A percentile compares a stretch with the other conserved stretches of the same genome.
phyloP scores from a whole-genome alignment of 2,329 filamentous ascomycete genomes.

The Xylariales sp. region DNA sequence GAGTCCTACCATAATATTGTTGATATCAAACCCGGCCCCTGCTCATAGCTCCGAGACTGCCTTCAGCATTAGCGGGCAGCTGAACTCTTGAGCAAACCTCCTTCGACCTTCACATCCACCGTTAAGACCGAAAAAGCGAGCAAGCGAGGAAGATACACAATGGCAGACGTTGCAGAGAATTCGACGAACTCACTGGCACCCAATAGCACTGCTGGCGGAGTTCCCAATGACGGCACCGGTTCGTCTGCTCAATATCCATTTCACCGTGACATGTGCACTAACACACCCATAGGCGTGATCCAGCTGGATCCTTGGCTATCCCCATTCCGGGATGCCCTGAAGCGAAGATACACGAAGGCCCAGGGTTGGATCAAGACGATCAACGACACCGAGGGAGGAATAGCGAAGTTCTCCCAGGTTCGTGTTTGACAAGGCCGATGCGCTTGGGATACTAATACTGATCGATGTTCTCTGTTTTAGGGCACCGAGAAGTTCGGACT shows the following conservation, averaged over 20 bases:
- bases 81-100: background rate
- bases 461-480: constrained; percentile 36
- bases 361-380: constrained; percentile 85
- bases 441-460: background rate
- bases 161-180: constrained; percentile 27
- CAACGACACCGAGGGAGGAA: constrained; percentile 75
- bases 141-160: too few species aligned
- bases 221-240: constrained; percentile 71
- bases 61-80: constrained; percentile 3
- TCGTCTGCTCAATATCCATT: too few species aligned
- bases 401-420: constrained; percentile 88
- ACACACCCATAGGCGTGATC: constrained; percentile 84
- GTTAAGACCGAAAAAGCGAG: too few species aligned
- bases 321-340: constrained; percentile 76
- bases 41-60: constrained; percentile 1
- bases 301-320: constrained; percentile 84
- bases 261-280: too few species aligned
- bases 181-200: constrained; percentile 40
- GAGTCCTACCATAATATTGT: too few species aligned
- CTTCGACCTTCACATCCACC: too few species aligned
- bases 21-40: constrained; percentile 2
- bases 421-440: constrained; percentile 18
- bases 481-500: constrained; percentile 85
- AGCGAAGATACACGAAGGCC: constrained; percentile 70
- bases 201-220: constrained; percentile 32